Conservation (phyloP, 2,329 filamentous ascomycete genomes). For the Dothiorella sarmentorum region DNA sequence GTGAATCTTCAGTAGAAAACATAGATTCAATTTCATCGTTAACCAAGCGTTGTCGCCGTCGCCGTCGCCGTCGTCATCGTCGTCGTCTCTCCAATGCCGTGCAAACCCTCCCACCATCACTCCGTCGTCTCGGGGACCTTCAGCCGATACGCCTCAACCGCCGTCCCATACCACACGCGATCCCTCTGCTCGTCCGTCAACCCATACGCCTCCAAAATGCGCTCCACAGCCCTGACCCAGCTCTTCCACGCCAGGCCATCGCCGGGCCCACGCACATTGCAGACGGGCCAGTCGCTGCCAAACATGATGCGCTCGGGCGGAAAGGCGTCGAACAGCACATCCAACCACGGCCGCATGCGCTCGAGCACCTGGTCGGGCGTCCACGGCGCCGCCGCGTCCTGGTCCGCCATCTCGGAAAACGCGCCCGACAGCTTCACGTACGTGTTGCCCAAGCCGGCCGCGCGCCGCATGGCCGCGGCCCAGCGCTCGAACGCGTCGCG, state of each 20-base stretch:
- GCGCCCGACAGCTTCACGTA: constrained; percentile 91
- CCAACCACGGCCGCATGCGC: constrained; percentile 66
- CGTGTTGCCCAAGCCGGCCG: constrained; percentile 62
- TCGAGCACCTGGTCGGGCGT: constrained; percentile 57
- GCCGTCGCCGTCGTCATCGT: too few relatives aligned
- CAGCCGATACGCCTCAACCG: constrained; percentile 63
- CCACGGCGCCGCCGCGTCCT: constrained; percentile 37
- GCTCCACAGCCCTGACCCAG: constrained; percentile 64
- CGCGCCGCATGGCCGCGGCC: constrained; percentile 64
- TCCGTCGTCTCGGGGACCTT: neutral
- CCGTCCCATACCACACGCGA: constrained; percentile 70
- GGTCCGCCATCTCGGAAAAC: constrained; percentile 71
- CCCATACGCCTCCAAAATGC: constrained; percentile 49
- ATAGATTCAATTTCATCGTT: neutral
- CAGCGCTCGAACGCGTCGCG: constrained; percentile 64
- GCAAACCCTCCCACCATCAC: too few relatives aligned
- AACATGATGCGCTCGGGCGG: constrained; percentile 76
- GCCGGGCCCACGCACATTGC: constrained; percentile 62
- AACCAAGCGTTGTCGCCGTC: too few relatives aligned
- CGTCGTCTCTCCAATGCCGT: too few relatives aligned
- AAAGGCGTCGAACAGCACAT: constrained; percentile 69
- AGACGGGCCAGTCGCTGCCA: constrained; percentile 91
- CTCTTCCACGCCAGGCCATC: constrained; percentile 65
- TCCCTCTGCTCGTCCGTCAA: constrained; percentile 60
- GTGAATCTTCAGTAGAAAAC: constrained; percentile 73